These are phyloP conservation scores for Sesbania bispinosa DNA, from an alignment of 306 rosid genomes.

Conservation along the genomic window DNA sequence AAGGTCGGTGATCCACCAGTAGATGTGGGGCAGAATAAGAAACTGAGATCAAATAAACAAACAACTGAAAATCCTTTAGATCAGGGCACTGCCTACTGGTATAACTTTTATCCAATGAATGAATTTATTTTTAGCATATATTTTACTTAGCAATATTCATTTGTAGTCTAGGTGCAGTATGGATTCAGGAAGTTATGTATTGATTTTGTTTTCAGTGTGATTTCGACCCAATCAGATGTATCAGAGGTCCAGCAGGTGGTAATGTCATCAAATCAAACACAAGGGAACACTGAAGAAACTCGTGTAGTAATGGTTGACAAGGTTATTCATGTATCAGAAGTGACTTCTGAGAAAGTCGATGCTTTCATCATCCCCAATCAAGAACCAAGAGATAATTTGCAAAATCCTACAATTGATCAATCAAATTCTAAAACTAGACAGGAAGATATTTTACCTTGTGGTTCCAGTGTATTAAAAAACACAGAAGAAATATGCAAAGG, in stretches of 20 bases:
- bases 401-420: slow-evolving; percentile 25
- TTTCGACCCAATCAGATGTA: slow-evolving; percentile 36
- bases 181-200: background rate
- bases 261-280: slow-evolving; percentile 37
- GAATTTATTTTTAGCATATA: slow-evolving; percentile 6
- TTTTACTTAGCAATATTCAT: slow-evolving; percentile 10
- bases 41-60: slow-evolving; percentile 50
- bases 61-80: slow-evolving; percentile 30
- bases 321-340: slow-evolving; percentile 61
- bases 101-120: background rate
- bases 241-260: slow-evolving; percentile 35
- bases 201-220: slow-evolving; percentile 47
- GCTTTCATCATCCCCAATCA: slow-evolving; percentile 21
- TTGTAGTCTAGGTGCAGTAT: background rate
- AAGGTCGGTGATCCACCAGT: slow-evolving; percentile 29
- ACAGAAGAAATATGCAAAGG: slow-evolving; percentile 30
- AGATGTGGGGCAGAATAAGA: slow-evolving; percentile 52
- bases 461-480: slow-evolving; percentile 32
- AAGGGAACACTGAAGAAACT: slow-evolving; percentile 50
- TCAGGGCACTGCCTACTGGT: slow-evolving; percentile 44
- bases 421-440: slow-evolving; percentile 35
- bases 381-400: slow-evolving; percentile 24
- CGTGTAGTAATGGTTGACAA: slow-evolving; percentile 55
- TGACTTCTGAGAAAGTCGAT: slow-evolving; percentile 46
- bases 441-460: slow-evolving; percentile 34